Base-by-base conservation (phyloP, 306 rosid species). In the Gastrolobium villosum region DNA sequence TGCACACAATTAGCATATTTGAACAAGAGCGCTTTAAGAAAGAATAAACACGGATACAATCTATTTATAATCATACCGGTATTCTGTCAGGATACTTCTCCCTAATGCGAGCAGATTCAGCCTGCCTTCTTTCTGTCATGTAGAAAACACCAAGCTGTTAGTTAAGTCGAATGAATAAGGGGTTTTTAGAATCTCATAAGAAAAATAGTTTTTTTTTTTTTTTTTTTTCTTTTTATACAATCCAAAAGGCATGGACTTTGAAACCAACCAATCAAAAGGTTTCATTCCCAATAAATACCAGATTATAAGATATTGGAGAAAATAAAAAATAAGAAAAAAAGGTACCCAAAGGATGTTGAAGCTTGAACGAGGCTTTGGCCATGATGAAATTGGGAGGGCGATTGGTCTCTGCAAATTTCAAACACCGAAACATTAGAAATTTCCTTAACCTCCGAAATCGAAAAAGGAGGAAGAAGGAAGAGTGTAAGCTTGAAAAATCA, bases 81-180 rank as follows among this genome's bases (percentile, higher is more conserved):
- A 94, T 75, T 85, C 97, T 92, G 53, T 92, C 97, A 2, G 97
- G 97, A 76, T 89, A 90, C 87, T 94, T 94, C 82, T 92, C 92
- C 75, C 87, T 84, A 74, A 94, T 94, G 81, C 97, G 95, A 70
- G 66, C 0, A 78, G 93, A 89, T 78, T 94, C 99, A 13, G 88
- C 91, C 40, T 55, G 79, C 67, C 99, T 89, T 87, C 88, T 84
- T 76, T 89, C 99, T 94, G 79, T 52, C 3, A 87, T 2, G 36
- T 10, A 10, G 57, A 57, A 65, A 83, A 49, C 40, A 57, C 2
- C 69, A 71, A 44, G 13, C 41, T 14, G 7, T 72, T 46, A 77
- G 45, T 36, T 3, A 36, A 65, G 49, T 26, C 40, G 2, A 56
- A 70, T 53, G 37, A 65, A 54, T 34, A 70, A 45, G 2, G 13